These are phyloP conservation scores for Yamadazyma sp. DNA, from an alignment of 1,139 yeast species.

Conservation along the genomic window DNA sequence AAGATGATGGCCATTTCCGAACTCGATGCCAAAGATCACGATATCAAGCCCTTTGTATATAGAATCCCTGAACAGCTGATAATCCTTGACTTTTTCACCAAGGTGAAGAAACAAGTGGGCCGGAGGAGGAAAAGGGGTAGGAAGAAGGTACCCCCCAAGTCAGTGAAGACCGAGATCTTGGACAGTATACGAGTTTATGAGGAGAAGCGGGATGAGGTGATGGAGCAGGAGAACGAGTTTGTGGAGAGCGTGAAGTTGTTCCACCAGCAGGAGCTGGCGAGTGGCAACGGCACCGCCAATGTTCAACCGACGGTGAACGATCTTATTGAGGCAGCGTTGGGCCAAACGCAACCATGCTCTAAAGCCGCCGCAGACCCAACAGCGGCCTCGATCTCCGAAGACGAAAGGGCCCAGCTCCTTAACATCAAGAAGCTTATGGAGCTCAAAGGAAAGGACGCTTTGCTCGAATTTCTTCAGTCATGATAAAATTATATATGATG, in stretches of 20 bases:
- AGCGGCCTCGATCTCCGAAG: background rate
- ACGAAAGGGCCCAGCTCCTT: constrained; percentile 53
- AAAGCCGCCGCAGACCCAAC: too few species aligned
- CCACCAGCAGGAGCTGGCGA: constrained; percentile 1
- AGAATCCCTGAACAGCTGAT: constrained; percentile 73
- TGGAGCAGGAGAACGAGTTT: constrained; percentile 22
- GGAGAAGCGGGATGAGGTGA: constrained; percentile 19
- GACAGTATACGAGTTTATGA: constrained; percentile 26
- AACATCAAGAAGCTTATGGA: constrained; percentile 62
- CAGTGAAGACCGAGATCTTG: constrained; percentile 26
- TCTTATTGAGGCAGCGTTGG: constrained; percentile 25
- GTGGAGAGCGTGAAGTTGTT: constrained; percentile 26
- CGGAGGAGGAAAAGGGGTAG: constrained; percentile 10
- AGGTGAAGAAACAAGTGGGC: constrained; percentile 34
- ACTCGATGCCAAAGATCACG: constrained; percentile 24
- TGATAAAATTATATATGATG: constrained; percentile 7
- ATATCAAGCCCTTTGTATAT: constrained; percentile 49
- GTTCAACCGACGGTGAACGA: constrained; percentile 26
- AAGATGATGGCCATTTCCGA: constrained; percentile 39
- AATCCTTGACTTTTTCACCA: constrained; percentile 69
- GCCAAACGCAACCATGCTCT: background rate
- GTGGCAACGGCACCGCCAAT: background rate
- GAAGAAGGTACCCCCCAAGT: constrained; percentile 4
- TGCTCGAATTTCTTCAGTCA: constrained; percentile 54
- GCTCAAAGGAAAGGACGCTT: constrained; percentile 66